Evolutionary conservation across 2,329 filamentous ascomycete genomes (phyloP).

Genomic region (Aspergillus cejpii): DNA sequence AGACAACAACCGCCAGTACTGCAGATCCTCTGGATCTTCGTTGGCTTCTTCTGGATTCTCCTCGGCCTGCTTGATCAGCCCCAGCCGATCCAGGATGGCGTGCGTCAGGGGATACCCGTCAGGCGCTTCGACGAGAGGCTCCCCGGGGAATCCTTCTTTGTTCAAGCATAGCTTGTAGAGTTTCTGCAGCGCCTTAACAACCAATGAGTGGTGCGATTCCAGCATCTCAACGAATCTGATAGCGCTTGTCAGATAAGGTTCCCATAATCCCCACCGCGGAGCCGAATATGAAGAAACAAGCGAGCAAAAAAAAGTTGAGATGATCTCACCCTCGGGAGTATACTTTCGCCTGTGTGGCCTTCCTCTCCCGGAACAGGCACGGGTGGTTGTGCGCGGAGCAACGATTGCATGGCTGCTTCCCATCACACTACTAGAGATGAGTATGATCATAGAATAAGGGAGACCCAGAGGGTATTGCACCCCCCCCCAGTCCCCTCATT

Average conservation of each 20-base stretch:
- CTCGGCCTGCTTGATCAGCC: conserved; percentile 41
- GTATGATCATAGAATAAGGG: conserved; percentile 4
- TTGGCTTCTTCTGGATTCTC: conserved; percentile 33
- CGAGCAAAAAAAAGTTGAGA: background rate
- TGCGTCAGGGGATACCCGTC: conserved; percentile 40
- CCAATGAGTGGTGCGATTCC: conserved; percentile 39
- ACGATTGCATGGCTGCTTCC: conserved; percentile 41
- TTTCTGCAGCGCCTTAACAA: conserved; percentile 39
- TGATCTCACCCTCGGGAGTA: conserved; percentile 38
- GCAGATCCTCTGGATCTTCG: conserved; percentile 32
- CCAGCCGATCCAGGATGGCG: conserved; percentile 39
- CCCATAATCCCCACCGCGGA: background rate
- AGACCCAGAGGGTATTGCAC: background rate
- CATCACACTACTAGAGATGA: conserved; percentile 35
- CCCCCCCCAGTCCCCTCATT: no score
- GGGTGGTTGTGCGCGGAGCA: conserved; percentile 41
- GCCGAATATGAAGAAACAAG: background rate
- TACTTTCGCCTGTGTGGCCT: conserved; percentile 40
- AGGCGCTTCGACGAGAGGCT: conserved; percentile 34
- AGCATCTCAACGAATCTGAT: conserved; percentile 42
- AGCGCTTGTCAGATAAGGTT: conserved; percentile 1
- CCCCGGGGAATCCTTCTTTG: conserved; percentile 41
- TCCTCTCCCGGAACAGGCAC: conserved; percentile 41
- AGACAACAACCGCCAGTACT: conserved; percentile 33
- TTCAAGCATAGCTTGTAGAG: conserved; percentile 39